Percentiles rank a stretch among this genome's conserved stretches.
These are phyloP conservation scores for Colletotrichum gigasporum DNA, from an alignment of 2,329 filamentous ascomycete species.

Conservation along the genomic window DNA sequence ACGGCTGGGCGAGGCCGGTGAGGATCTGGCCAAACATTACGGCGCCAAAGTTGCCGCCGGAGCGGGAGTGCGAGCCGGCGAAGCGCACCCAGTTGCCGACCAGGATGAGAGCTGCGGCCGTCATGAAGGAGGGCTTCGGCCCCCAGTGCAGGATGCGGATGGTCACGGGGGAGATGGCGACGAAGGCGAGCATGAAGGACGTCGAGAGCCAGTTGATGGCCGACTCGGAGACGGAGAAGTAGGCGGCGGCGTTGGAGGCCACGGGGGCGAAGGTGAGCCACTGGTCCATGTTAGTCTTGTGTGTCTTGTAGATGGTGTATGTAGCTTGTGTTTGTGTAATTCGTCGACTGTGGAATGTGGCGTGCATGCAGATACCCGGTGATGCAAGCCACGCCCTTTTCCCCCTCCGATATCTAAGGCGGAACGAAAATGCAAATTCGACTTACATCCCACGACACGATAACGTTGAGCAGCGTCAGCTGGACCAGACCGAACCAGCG, in stretches of 20 bases:
- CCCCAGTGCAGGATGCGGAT: slow-evolving; percentile 84
- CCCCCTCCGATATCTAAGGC: too few relatives aligned
- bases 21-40: slow-evolving; percentile 94
- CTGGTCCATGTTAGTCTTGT: slow-evolving; percentile 49
- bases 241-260: slow-evolving; percentile 75
- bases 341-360: slow-evolving; percentile 6
- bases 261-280: slow-evolving; percentile 95
- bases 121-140: slow-evolving; percentile 80
- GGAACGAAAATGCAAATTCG: neutral
- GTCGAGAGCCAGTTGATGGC: slow-evolving; percentile 95
- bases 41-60: slow-evolving; percentile 73
- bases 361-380: neutral
- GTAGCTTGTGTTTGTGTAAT: neutral
- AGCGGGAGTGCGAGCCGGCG: slow-evolving; percentile 66
- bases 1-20: slow-evolving; percentile 89
- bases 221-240: slow-evolving; percentile 79
- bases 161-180: slow-evolving; percentile 74
- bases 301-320: neutral
- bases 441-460: slow-evolving; percentile 95
- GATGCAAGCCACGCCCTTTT: too few relatives aligned
- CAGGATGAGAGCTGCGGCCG: slow-evolving; percentile 77
- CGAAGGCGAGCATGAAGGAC: slow-evolving; percentile 86
- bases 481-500: slow-evolving; percentile 89
- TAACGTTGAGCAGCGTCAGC: slow-evolving; percentile 87
- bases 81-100: slow-evolving; percentile 93